Percentiles rank a stretch among this genome's conserved stretches.
Evolutionary conservation across 352 stramenopile species (phyloP).

Genomic region (Phytophthora hybrid): DNA sequence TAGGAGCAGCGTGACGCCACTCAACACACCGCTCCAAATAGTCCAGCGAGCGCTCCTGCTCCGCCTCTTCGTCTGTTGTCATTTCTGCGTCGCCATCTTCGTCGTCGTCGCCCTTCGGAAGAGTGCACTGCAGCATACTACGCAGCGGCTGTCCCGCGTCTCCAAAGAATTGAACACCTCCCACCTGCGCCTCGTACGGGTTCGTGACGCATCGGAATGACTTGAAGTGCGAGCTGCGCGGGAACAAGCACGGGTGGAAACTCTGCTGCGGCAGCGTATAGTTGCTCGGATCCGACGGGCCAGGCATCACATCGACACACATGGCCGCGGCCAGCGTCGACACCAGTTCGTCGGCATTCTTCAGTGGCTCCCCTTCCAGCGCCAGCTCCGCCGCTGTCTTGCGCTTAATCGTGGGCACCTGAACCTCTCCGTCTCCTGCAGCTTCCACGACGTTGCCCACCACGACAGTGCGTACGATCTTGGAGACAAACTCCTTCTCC

Average conservation of each 20-base stretch:
- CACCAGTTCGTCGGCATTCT: slow-evolving; percentile 79
- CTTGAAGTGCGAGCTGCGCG: slow-evolving; percentile 78
- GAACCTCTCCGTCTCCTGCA: slow-evolving; percentile 20
- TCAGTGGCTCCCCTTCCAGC: slow-evolving; percentile 60
- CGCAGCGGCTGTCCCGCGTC: slow-evolving; percentile 89
- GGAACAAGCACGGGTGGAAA: slow-evolving; percentile 95
- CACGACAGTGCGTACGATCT: slow-evolving; percentile 82
- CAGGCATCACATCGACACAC: slow-evolving; percentile 94
- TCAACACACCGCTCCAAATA: slow-evolving; percentile 80
- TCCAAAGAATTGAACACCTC: slow-evolving; percentile 77
- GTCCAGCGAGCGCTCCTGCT: slow-evolving; percentile 50
- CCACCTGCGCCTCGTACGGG: slow-evolving; percentile 89
- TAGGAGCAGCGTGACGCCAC: slow-evolving; percentile 94
- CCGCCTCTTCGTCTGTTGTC: slow-evolving; percentile 29
- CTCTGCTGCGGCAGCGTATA: slow-evolving; percentile 94
- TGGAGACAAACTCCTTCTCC: slow-evolving; percentile 67
- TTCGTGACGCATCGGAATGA: slow-evolving; percentile 93
- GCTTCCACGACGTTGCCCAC: slow-evolving; percentile 65
- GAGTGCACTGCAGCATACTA: slow-evolving; percentile 82
- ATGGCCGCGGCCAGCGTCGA: slow-evolving; percentile 79
- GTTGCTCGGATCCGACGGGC: slow-evolving; percentile 89
- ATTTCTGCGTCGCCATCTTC: slow-evolving; percentile 31
- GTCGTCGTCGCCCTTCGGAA: slow-evolving; percentile 50
- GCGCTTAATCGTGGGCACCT: slow-evolving; percentile 47
- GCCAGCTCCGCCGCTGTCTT: slow-evolving; percentile 55